Evolutionary conservation across 2,329 filamentous ascomycete species (phyloP), one percentile per base, ranked within the genome.

Genomic region (Cladosporium sp.): DNA sequence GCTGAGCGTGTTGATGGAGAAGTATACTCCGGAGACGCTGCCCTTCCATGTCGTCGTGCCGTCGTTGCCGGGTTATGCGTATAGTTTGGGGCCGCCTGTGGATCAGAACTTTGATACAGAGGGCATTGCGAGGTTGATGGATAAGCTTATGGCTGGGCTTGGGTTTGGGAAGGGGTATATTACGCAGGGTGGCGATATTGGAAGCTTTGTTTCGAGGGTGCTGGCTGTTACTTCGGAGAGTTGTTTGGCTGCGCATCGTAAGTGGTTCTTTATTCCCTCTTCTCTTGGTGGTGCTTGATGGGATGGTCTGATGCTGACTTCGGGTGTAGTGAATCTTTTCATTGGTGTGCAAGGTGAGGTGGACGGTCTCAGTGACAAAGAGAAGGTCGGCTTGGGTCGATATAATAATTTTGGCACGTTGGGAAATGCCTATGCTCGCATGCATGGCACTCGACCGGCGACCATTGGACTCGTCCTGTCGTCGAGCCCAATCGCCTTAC

Each of bases 21-120:
- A 78, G 54, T 83, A 84, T 64, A 75, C 75, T 0, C 74, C 80
- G 0, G 70, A 77, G 0, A 73, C 70, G 0, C 69, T 85, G 15
- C 82, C 83, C 0, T 85, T 81, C 64, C 82, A 85, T 61, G 67
- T 85, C 42, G 75, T 85, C 35, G 77, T 80, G 0, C 83, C 83
- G 0, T 81, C 78, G 0, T 69, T 84, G 2, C 80, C 81, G 0
- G 83, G 81, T 10, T 85, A 80, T 62, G 73, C 74, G 0, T 78
- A 81, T 59, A 82, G 80, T 0, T 75, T 74, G 1, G 68, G 73
- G 0, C 78, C 80, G 1, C 78, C 82, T 0, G 42, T 75, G 4
- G 72, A 78, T 53, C 71, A 69, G 15, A 68, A 83, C 60, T 82
- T 77, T 61, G 67, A 61, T 0, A 60, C 71, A 0, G 62, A 68